Percentiles rank a stretch among this genome's conserved stretches.
These are phyloP conservation scores for Cyberlindnera subsufficiens DNA, from an alignment of 805 yeast genomes.

Conservation along the genomic window DNA sequence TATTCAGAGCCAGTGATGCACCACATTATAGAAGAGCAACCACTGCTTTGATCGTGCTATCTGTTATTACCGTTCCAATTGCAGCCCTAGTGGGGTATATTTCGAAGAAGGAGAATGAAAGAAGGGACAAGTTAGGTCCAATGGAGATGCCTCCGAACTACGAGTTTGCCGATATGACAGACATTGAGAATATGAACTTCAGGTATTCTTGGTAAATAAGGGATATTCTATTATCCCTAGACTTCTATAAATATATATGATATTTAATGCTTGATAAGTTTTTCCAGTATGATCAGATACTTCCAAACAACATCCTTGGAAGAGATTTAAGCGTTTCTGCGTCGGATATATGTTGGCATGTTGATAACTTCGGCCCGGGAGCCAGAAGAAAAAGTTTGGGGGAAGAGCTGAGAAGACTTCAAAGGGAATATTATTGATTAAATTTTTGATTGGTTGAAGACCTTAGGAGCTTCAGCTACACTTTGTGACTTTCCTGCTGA, in stretches of 20 bases:
- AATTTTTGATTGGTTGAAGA: too few species aligned
- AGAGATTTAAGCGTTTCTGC: too few species aligned
- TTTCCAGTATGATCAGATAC: too few species aligned
- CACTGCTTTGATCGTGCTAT: slow-evolving; percentile 46
- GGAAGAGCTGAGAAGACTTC: too few species aligned
- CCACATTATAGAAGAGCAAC: slow-evolving; percentile 55
- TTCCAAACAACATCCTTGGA: too few species aligned
- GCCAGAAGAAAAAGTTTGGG: too few species aligned
- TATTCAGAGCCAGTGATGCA: slow-evolving; percentile 41
- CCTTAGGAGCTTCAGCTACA: too few species aligned
- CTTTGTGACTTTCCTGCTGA: too few species aligned
- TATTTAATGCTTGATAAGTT: too few species aligned
- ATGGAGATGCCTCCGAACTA: slow-evolving; percentile 17
- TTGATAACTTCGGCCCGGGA: too few species aligned
- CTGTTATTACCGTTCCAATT: slow-evolving; percentile 37
- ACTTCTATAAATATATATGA: neutral
- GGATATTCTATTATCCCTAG: neutral
- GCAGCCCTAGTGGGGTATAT: slow-evolving; percentile 35
- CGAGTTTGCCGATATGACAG: slow-evolving; percentile 39
- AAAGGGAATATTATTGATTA: too few species aligned
- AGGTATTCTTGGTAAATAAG: slow-evolving; percentile 24
- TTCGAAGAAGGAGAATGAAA: slow-evolving; percentile 41
- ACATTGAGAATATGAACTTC: slow-evolving; percentile 36
- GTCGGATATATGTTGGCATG: too few species aligned
- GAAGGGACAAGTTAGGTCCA: slow-evolving; percentile 23